phyloP scores from a whole-genome alignment of 352 stramenopile genomes.

The Phytophthora quininea region DNA sequence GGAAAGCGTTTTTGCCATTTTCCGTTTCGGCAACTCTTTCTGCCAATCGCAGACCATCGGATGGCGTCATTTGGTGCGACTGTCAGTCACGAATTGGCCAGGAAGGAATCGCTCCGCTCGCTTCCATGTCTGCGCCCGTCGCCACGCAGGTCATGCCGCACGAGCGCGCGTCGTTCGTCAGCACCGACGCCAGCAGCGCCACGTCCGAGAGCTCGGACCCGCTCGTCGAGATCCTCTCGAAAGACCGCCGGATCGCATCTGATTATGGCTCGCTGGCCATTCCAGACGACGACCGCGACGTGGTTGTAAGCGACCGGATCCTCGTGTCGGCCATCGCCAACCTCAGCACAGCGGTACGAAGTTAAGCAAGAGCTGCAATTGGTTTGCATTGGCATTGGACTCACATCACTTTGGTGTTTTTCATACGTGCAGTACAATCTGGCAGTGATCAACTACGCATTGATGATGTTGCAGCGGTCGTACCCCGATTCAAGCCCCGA shows the following conservation, averaged over 20 bases:
- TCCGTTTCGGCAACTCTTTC: neutral
- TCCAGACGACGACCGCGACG: conserved; percentile 2
- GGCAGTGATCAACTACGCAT: conserved; percentile 73
- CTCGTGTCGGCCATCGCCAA: conserved; percentile 82
- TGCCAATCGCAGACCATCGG: neutral
- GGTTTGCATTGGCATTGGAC: neutral
- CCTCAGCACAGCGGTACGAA: conserved; percentile 73
- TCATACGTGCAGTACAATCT: conserved; percentile 66
- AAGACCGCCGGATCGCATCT: conserved; percentile 15
- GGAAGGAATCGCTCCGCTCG: conserved; percentile 3
- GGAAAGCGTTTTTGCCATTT: neutral
- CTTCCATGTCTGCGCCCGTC: conserved; percentile 9
- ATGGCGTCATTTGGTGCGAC: neutral
- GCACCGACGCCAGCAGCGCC: conserved; percentile 19
- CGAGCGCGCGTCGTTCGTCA: conserved; percentile 20
- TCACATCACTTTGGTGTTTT: conserved; percentile 1
- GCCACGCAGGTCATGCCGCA: conserved; percentile 22
- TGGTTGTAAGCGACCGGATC: conserved; percentile 45
- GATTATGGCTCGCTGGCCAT: conserved; percentile 26
- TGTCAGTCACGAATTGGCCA: conserved; percentile 14
- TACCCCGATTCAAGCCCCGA: conserved; percentile 58
- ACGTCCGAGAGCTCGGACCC: conserved; percentile 26
- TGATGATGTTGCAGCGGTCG: conserved; percentile 61
- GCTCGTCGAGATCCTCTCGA: conserved; percentile 12
- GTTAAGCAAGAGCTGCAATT: neutral